These are phyloP conservation scores for Candida sanyiensis DNA, from an alignment of 805 yeast genomes.

Conservation along the genomic window DNA sequence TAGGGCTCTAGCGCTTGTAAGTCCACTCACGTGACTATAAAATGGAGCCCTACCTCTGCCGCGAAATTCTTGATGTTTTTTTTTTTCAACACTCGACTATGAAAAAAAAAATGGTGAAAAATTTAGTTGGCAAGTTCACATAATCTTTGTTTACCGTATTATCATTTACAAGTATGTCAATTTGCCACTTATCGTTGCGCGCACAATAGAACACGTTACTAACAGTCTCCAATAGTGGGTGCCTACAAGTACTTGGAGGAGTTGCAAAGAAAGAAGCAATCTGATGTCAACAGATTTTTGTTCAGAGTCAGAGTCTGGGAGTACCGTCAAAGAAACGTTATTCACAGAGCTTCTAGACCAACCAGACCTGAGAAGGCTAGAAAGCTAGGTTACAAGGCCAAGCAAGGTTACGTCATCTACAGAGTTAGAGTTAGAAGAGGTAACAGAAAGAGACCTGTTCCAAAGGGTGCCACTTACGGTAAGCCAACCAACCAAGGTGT, in stretches of 20 bases:
- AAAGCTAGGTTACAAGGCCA: constrained; percentile 99
- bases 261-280: constrained; percentile 99
- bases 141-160: constrained; percentile 3
- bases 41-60: too few relatives aligned
- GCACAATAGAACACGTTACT: neutral
- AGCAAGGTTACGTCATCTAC: constrained; percentile 99
- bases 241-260: constrained; percentile 99
- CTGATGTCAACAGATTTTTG: constrained; percentile 98
- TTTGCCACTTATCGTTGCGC: neutral
- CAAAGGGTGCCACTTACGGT: constrained; percentile 99
- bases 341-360: constrained; percentile 98
- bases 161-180: constrained; percentile 5
- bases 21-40: too few relatives aligned
- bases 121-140: constrained; percentile 8
- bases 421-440: constrained; percentile 99
- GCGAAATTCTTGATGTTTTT: neutral
- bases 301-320: constrained; percentile 99
- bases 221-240: constrained; percentile 59
- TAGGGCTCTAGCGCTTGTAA: too few relatives aligned
- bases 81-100: neutral
- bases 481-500: constrained; percentile 99
- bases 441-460: constrained; percentile 99
- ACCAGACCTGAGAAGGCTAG: constrained; percentile 99
- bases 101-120: constrained; percentile 3
- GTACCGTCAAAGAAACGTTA: constrained; percentile 97